Conservation (phyloP, 2,329 filamentous ascomycete genomes). For the Colletotrichum viniferum region DNA sequence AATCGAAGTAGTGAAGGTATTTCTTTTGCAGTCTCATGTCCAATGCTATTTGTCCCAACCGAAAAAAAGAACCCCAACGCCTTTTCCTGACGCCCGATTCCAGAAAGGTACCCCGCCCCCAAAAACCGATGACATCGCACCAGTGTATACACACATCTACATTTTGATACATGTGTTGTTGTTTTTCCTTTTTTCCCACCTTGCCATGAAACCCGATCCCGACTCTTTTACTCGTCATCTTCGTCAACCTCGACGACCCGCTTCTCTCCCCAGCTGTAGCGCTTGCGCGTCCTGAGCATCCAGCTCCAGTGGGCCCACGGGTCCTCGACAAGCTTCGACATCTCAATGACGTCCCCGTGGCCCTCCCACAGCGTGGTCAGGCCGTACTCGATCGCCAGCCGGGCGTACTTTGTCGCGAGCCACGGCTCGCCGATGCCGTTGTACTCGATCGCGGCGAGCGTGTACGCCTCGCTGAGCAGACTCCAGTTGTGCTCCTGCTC, state of each 20-base stretch:
- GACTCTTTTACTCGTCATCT: not conserved
- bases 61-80: not conserved
- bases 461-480: conserved; percentile 37
- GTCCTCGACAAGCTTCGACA: conserved; percentile 35
- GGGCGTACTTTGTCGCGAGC: conserved; percentile 41
- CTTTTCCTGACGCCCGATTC: not conserved
- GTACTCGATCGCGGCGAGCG: conserved; percentile 41
- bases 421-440: conserved; percentile 43
- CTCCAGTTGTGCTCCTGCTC: conserved; percentile 43
- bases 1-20: not conserved
- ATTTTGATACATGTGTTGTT: not conserved
- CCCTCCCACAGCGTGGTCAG: conserved; percentile 24
- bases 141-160: not conserved
- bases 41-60: not conserved
- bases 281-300: conserved; percentile 36
- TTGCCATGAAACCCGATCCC: not conserved
- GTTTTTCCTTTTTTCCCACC: not conserved
- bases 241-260: not conserved
- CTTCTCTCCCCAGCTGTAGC: conserved; percentile 31
- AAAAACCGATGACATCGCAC: not conserved
- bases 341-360: conserved; percentile 36
- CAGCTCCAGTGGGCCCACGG: conserved; percentile 45
- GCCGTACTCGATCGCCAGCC: conserved; percentile 40
- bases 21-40: not conserved
- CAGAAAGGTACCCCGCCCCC: not conserved